Conservation (phyloP, 1,284 basidiomycete genomes). For the Cutaneotrichosporon cutaneum region DNA sequence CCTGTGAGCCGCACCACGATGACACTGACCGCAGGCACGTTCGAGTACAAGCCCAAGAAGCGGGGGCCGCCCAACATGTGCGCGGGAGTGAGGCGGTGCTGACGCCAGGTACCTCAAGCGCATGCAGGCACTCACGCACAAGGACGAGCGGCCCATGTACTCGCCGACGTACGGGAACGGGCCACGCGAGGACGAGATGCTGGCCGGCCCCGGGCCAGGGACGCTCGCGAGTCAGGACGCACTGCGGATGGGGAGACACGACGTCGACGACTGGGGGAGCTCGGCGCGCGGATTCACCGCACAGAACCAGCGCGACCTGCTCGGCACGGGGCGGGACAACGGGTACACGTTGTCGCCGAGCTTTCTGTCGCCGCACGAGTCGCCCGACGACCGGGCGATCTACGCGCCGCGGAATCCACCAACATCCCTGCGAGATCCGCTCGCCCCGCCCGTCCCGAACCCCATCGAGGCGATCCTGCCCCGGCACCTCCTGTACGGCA, state of each 20-base stretch:
- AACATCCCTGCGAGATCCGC: background rate
- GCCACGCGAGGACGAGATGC: background rate
- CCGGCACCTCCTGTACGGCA: slow-evolving; percentile 47
- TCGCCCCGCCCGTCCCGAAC: slow-evolving; percentile 21
- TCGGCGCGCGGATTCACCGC: slow-evolving; percentile 9
- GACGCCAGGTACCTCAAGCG: slow-evolving; percentile 29
- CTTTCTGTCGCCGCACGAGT: background rate
- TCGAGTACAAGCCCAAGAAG: slow-evolving; percentile 88
- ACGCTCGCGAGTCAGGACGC: slow-evolving; percentile 28
- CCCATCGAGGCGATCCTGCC: slow-evolving; percentile 46
- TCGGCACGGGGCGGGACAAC: background rate
- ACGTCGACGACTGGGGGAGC: slow-evolving; percentile 21
- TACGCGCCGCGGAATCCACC: background rate
- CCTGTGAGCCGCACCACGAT: slow-evolving; percentile 55
- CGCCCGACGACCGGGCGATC: background rate
- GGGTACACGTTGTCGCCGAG: slow-evolving; percentile 10
- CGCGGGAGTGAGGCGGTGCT: background rate
- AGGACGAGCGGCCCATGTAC: background rate
- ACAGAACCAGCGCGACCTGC: slow-evolving; percentile 15
- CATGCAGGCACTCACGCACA: slow-evolving; percentile 23
- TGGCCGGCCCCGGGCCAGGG: slow-evolving; percentile 24
- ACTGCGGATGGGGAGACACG: slow-evolving; percentile 1
- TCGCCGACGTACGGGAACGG: background rate
- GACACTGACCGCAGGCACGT: slow-evolving; percentile 57
- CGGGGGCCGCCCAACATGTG: slow-evolving; percentile 84